Evolutionary conservation across 1,139 yeast species (phyloP), one percentile per base, ranked within the genome.

Genomic region (Suhomyces kunorum): DNA sequence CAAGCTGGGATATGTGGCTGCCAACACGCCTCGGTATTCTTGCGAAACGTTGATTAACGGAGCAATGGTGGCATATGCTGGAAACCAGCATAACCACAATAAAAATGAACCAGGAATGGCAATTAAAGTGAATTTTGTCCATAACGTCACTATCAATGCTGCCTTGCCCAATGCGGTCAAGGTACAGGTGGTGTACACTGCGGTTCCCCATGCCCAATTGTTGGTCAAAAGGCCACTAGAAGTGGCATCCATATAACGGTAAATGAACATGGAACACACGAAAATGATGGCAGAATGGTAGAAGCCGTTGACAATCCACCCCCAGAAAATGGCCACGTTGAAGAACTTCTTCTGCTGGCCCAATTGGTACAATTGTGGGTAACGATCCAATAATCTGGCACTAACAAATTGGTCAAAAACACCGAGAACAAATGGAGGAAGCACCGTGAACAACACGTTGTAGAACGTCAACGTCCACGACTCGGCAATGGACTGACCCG

Each of bases 381-480:
- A 94, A 42, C 94, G 77, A 51, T 88, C 95, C 36, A 94, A 71
- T 54, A 90, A 73, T 49, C 96, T 74, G 17, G 98, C 96, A 49
- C 88, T 83, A 32, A 94, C 89, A 68, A 88, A 94, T 62, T 94
- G 98, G 61, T 94, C 99, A 67, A 92, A 90, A 3, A 94, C 88
- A 43, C 99, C 99, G 52, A 94, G 73, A 6, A 90, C 95, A 63
- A 94, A 87, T 1, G 99, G 98, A 5, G 99, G 98, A 34, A 88
- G 69, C 18, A 87, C 97, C 0, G 98, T 88, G 64, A 92, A 92
- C 43, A 94, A 75, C n/a, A 94, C 96, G 56, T 94, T 94, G 70
- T 92, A 94, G 50, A 87, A 85, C 0, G 98, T 92, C 58, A 94
- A 80, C 0, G 98, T 88, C 99, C 99, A 94, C 0, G 98, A 90